Evolutionary conservation across 768 basidiomycete species (phyloP), one percentile per base, ranked within the genome.

Genomic region (Russula ochroleuca): DNA sequence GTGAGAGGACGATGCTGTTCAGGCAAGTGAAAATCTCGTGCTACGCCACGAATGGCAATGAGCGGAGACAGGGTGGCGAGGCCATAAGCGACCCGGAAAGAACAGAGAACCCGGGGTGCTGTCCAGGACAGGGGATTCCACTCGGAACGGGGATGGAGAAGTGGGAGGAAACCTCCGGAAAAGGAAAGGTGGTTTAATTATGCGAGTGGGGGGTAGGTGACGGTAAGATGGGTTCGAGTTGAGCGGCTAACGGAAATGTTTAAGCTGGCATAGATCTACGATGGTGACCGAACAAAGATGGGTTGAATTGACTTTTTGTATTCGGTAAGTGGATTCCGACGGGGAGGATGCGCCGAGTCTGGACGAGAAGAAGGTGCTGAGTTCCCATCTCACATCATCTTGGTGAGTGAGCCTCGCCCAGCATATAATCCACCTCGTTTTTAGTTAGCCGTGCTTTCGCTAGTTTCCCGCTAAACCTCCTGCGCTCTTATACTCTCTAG

Each of bases 221-320:
- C 63, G 59, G 63, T 48, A 59, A 41, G 48, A 57, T 59, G 53
- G 58, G 57, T 64, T 64, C 63, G 51, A 59, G 63, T 49, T n/a
- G 64, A 40, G 64, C 64, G 64, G 58, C 64, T 65, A 61, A 65
- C 64, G 64, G 59, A 65, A 65, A 56, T 65, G 64, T 56, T 64
- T 65, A 65, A 65, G 64, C 64, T 65, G 59, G 53, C 59, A 59
- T 54, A 65, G 64, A 65, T 65, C 64, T 64, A 54, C 63, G 63
- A 64, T 64, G 63, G 52, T 33, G 52, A 43, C 63, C 63, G 63
- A 64, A 64, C 63, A 59, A 65, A 61, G 64, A 64, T 60, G 64
- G 64, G 59, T 61, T 60, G 59, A 65, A 64, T 64, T 64, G 63
- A 45, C 63, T 55, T 43, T 61, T 60, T 65, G 33, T 40, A 55